Percentiles rank a stretch among this genome's conserved stretches.
These are phyloP conservation scores for Mortierella sp. DNA, from an alignment of 371 early-diverging fungal genomes.

Conservation along the genomic window DNA sequence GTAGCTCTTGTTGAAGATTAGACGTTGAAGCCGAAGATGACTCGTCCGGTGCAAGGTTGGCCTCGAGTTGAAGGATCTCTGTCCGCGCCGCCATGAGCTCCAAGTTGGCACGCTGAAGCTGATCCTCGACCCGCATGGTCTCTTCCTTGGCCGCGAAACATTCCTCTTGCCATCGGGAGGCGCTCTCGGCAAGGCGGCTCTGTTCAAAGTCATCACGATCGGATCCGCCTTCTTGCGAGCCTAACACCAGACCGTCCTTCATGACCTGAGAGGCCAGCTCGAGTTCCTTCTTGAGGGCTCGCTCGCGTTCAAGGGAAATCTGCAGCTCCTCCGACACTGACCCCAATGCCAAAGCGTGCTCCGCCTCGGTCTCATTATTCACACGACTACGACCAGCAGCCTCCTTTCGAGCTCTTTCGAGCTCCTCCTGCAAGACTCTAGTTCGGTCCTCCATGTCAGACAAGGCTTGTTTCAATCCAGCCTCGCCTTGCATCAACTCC, in stretches of 20 bases:
- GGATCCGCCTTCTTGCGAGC: not conserved
- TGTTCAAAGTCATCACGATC: constrained; percentile 10
- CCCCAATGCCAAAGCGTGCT: not conserved
- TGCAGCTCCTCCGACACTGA: constrained; percentile 14
- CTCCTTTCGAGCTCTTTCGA: not conserved
- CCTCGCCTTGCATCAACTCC: not conserved
- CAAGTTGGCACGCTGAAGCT: constrained; percentile 25
- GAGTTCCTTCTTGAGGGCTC: constrained; percentile 17
- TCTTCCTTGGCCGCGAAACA: constrained; percentile 40
- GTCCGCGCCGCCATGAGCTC: constrained; percentile 34
- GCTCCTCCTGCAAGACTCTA: not conserved
- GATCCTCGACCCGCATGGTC: constrained; percentile 28
- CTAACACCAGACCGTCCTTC: not conserved
- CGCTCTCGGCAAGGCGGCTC: constrained; percentile 10
- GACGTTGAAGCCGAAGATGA: not conserved
- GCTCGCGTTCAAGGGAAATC: constrained; percentile 6
- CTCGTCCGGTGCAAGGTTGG: not conserved
- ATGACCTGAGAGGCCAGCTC: constrained; percentile 12
- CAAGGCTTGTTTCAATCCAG: not conserved
- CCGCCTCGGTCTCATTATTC: not conserved
- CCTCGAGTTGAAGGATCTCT: constrained; percentile 25
- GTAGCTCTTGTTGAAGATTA: constrained; percentile 5
- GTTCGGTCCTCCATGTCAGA: not conserved
- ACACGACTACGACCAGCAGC: not conserved
- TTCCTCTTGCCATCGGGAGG: constrained; percentile 38